Evolutionary conservation across 495 filamentous ascomycete species (phyloP).

Genomic region (Aspergillus affinis): DNA sequence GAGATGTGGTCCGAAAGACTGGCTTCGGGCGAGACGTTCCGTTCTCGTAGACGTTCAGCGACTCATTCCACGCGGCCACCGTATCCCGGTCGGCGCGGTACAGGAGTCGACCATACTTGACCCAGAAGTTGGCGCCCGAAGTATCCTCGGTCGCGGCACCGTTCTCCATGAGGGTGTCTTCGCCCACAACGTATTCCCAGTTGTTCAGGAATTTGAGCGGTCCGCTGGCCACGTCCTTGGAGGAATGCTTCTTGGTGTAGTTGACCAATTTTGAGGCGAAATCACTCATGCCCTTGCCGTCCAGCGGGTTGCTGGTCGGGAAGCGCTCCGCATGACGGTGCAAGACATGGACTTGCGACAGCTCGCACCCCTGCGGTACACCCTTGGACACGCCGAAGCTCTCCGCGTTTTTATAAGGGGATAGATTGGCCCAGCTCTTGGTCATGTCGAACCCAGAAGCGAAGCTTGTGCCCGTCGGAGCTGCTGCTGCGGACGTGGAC

Average conservation of each 20-base stretch:
- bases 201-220: constrained; percentile 50
- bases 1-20: constrained; percentile 49
- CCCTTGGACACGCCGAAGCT: constrained; percentile 43
- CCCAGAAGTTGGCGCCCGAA: constrained; percentile 52
- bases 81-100: constrained; percentile 46
- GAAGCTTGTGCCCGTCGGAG: constrained; percentile 27
- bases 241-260: constrained; percentile 36
- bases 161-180: constrained; percentile 42
- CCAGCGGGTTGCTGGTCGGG: constrained; percentile 35
- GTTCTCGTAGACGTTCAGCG: constrained; percentile 43
- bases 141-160: constrained; percentile 52
- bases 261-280: constrained; percentile 49
- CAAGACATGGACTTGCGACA: constrained; percentile 49
- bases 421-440: constrained; percentile 44
- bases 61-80: constrained; percentile 39
- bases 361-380: constrained; percentile 47
- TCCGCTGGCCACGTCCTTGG: constrained; percentile 35
- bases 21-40: constrained; percentile 46
- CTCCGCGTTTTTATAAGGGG: constrained; percentile 42
- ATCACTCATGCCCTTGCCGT: constrained; percentile 41
- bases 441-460: constrained; percentile 34
- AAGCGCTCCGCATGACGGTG: constrained; percentile 54
- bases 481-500: constrained; percentile 11
- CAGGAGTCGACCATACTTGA: constrained; percentile 49
- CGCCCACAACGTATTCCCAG: constrained; percentile 49